Conservation (phyloP, 164 flowering plant genomes). For the Warburgia ugandensis region DNA sequence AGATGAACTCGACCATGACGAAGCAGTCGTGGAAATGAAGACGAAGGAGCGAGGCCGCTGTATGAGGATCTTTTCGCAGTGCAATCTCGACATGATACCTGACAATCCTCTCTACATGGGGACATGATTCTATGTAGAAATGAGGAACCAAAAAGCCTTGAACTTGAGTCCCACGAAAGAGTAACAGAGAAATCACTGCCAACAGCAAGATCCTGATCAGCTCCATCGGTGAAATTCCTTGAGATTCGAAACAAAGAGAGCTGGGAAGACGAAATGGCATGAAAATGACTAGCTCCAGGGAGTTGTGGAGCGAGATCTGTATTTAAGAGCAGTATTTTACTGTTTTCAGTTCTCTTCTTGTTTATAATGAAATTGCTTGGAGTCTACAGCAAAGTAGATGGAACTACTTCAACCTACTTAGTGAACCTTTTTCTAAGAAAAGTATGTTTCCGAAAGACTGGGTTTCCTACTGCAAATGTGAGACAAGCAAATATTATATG, state of each 20-base stretch:
- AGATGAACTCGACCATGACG: conserved; percentile 42
- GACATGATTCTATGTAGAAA: conserved; percentile 63
- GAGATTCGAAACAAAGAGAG: background rate
- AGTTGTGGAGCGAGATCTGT: too few relatives aligned
- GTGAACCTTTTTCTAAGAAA: too few relatives aligned
- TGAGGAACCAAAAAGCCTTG: conserved; percentile 25
- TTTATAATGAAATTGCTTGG: background rate
- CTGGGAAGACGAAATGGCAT: background rate
- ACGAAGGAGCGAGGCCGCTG: conserved; percentile 83
- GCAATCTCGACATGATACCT: conserved; percentile 41
- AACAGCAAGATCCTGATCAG: conserved; percentile 1
- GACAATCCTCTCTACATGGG: conserved; percentile 53
- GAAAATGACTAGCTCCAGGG: background rate
- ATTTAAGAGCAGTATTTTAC: too few relatives aligned
- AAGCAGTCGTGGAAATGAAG: conserved; percentile 84
- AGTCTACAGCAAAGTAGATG: conserved; percentile 15
- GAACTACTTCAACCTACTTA: conserved; percentile 18
- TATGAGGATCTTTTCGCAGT: conserved; percentile 50
- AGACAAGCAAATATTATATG: too few relatives aligned
- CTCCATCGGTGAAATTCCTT: conserved; percentile 7
- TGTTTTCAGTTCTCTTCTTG: background rate
- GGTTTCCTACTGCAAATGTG: too few relatives aligned
- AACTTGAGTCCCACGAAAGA: conserved; percentile 8
- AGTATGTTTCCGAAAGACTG: too few relatives aligned
- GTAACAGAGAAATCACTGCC: conserved; percentile 8